These are phyloP conservation scores for Penicillium ochrochloron DNA, from an alignment of 495 filamentous ascomycete species.

Conservation along the genomic window DNA sequence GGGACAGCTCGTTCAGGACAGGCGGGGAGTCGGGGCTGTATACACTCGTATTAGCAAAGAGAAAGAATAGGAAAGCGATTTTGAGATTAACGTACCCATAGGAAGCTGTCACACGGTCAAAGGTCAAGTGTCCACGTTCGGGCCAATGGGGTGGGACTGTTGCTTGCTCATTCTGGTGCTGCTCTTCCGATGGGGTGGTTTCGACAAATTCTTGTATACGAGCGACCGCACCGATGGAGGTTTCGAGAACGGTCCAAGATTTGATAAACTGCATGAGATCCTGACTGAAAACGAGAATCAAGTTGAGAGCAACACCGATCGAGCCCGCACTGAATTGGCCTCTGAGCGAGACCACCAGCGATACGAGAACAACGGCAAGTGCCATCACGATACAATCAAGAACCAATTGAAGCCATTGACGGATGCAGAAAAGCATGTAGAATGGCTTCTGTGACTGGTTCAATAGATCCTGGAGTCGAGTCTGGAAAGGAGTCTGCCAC, in stretches of 20 bases:
- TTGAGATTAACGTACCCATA: conserved; percentile 12
- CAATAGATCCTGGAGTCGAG: conserved; percentile 29
- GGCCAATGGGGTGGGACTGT: conserved; percentile 11
- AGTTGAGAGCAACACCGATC: conserved; percentile 30
- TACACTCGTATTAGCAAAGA: conserved; percentile 6
- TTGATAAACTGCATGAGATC: conserved; percentile 17
- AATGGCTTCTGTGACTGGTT: conserved; percentile 44
- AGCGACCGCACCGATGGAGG: conserved; percentile 32
- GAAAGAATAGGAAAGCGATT: not conserved
- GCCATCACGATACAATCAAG: conserved; percentile 45
- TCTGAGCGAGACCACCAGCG: conserved; percentile 22
- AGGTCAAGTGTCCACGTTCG: conserved; percentile 9
- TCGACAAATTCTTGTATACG: conserved; percentile 27
- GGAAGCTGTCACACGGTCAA: conserved; percentile 12
- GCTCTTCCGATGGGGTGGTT: conserved; percentile 22
- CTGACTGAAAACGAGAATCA: conserved; percentile 27
- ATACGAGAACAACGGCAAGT: conserved; percentile 37
- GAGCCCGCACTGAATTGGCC: conserved; percentile 19
- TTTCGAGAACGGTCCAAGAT: conserved; percentile 31
- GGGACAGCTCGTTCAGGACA: conserved; percentile 26
- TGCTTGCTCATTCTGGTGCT: not conserved
- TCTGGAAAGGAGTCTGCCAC: conserved; percentile 33
- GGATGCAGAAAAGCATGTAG: conserved; percentile 50
- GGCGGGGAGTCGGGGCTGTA: conserved; percentile 6
- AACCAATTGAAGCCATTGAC: conserved; percentile 46